Conservation (phyloP, 192 early-diverging fungal genomes). For the Rhizoclosmatium globosum region DNA sequence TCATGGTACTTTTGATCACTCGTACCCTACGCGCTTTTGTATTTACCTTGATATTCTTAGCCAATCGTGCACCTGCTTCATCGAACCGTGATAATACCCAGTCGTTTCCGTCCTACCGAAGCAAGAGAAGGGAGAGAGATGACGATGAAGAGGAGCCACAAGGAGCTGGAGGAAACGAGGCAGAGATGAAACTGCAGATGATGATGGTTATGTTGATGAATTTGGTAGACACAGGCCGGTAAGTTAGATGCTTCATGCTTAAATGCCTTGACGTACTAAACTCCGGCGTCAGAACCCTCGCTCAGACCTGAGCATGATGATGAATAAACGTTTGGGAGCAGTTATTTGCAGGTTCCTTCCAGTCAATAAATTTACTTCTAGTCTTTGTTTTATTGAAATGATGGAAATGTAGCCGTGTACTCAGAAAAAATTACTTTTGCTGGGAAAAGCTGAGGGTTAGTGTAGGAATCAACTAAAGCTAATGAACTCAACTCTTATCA, state of each 20-base stretch:
- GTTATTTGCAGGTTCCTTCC: no score
- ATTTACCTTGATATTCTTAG: no score
- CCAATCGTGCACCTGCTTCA: neutral
- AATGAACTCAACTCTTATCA: constrained; percentile 35
- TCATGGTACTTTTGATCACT: constrained; percentile 11
- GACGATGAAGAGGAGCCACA: constrained; percentile 40
- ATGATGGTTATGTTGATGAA: constrained; percentile 48
- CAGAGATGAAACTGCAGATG: constrained; percentile 51
- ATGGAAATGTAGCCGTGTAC: neutral
- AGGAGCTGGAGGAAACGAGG: constrained; percentile 25
- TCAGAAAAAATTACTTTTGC: neutral
- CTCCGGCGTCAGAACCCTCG: neutral
- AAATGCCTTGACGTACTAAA: no score
- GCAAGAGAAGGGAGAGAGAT: constrained; percentile 40
- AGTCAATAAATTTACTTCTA: neutral
- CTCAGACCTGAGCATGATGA: constrained; percentile 16
- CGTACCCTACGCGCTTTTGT: neutral
- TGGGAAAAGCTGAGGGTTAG: neutral
- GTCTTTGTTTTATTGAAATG: neutral
- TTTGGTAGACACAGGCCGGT: constrained; percentile 17
- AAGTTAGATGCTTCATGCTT: constrained; percentile 1
- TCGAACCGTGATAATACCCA: neutral
- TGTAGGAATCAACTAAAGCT: neutral
- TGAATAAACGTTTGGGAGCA: neutral
- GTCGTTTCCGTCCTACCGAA: constrained; percentile 21